Base-by-base conservation (phyloP, 345 rosid species). In the Balakata baccata region DNA sequence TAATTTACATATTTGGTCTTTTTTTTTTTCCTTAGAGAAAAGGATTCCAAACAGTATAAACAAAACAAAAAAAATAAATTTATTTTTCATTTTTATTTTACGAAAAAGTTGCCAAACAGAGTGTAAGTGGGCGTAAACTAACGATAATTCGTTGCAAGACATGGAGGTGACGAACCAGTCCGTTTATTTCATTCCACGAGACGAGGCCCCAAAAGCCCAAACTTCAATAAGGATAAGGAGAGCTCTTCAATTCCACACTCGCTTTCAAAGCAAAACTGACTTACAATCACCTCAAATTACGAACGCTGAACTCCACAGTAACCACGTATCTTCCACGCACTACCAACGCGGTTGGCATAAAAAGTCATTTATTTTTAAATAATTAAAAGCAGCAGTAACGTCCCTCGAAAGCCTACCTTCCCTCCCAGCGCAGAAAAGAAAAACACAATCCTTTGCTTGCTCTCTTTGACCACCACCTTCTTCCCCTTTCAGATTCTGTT, bases 381-480 rank as follows among this genome's bases (percentile, higher is more conserved):
- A 22, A 63, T 63, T 63, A 63, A 14, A 61, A 29, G 20, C 12
- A 7, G 7, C 11, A 37, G 47, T 8, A 62, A 53, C 47, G 47
- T 43, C 7, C 47, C 47, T 43, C 47, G 7, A 47, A 25, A 69
- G 51, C 14, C n/a, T 58, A 45, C 71, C 18, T 67, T 72, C 74
- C 84, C 66, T 54, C 75, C 6, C 50, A 22, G 11, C 14, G 60
- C 46, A 29, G 20, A n/a, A 69, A n/a, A 41, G 20, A 25, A 69
- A n/a, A 13, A 3, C 12, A 47, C n/a, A n/a, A 74, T 61, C 54
- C 69, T 70, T 77, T 81, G 14, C 77, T 57, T 76, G 11, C 37
- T 12, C 34, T 45, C 23, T 57, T 70, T 7, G 64, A 71, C 52
- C 73, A 37, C 47, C 45, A 10, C 62, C 59, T 41, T 18, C 11